Conservation (phyloP, 1,139 yeast genomes). For the Taphrina deformans region DNA sequence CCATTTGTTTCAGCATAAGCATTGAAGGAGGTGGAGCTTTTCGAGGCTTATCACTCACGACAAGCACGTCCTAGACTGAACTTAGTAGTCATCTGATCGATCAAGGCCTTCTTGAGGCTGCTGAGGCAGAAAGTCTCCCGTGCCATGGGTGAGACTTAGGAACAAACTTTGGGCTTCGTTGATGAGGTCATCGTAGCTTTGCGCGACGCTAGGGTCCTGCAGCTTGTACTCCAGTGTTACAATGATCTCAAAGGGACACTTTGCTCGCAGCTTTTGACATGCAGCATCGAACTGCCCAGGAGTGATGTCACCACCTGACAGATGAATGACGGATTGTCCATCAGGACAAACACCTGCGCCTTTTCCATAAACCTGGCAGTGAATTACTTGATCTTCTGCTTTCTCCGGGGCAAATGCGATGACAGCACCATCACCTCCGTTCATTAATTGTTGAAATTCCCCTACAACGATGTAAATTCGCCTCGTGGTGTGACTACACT, state of each 20-base stretch:
- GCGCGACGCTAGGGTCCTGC: background rate
- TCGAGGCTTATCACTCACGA: background rate
- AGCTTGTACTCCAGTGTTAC: background rate
- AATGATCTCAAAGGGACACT: background rate
- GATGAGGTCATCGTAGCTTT: slow-evolving; percentile 5
- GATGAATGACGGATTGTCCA: slow-evolving; percentile 90
- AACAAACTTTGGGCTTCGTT: background rate
- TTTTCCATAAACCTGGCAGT: slow-evolving; percentile 83
- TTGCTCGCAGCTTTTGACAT: background rate
- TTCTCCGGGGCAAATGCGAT: slow-evolving; percentile 92
- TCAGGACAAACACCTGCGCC: slow-evolving; percentile 84
- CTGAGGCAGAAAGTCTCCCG: background rate
- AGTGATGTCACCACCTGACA: slow-evolving; percentile 50
- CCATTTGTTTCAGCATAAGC: no score
- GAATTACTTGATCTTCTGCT: slow-evolving; percentile 70
- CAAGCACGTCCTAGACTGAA: background rate
- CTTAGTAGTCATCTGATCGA: background rate
- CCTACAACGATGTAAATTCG: slow-evolving; percentile 8
- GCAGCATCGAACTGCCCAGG: background rate
- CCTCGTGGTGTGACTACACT: background rate
- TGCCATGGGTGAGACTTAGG: background rate
- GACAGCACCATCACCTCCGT: slow-evolving; percentile 76
- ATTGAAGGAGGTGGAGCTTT: background rate
- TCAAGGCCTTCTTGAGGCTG: background rate
- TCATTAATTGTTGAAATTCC: slow-evolving; percentile 13